phyloP scores from a whole-genome alignment of 2,329 filamentous ascomycete genomes.

The Cordyceps sp. region DNA sequence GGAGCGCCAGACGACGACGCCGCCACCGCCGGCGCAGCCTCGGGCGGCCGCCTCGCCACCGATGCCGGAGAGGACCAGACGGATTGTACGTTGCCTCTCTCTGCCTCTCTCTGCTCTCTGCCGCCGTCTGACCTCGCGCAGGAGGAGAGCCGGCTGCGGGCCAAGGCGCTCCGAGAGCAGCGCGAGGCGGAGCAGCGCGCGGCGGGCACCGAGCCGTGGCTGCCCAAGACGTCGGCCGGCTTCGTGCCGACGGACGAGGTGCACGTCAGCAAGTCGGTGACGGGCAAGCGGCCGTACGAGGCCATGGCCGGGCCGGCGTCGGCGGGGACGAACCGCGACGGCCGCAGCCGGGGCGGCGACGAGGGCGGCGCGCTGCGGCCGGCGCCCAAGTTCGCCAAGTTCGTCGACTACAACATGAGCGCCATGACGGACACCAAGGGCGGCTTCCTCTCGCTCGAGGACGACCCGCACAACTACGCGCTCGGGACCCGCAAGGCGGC shows the following conservation, averaged over 20 bases:
- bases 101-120: too few relatives aligned
- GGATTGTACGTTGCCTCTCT: too few relatives aligned
- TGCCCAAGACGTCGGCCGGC: constrained; percentile 41
- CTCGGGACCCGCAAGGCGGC: constrained; percentile 29
- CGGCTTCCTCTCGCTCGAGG: constrained; percentile 77
- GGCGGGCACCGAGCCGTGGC: constrained; percentile 21
- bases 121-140: too few relatives aligned
- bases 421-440: constrained; percentile 98
- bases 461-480: constrained; percentile 79
- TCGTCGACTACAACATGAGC: constrained; percentile 94
- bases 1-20: too few relatives aligned
- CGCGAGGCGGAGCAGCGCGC: constrained; percentile 45
- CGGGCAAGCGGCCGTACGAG: constrained; percentile 53
- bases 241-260: constrained; percentile 56
- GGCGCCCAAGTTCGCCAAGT: constrained; percentile 79
- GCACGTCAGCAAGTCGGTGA: constrained; percentile 26
- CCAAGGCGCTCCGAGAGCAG: constrained; percentile 70
- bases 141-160: constrained; percentile 77
- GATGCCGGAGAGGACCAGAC: too few relatives aligned
- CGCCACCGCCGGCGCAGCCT: too few relatives aligned
- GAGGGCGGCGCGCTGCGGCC: constrained; percentile 45
- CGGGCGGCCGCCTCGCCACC: too few relatives aligned
- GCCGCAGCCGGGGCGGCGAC: constrained; percentile 29
- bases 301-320: constrained; percentile 40
- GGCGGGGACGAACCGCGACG: constrained; percentile 41